A percentile compares a stretch with the other conserved stretches of the same genome.
Conservation (phyloP, 2,329 filamentous ascomycete species). For the Xylogone sp. region DNA sequence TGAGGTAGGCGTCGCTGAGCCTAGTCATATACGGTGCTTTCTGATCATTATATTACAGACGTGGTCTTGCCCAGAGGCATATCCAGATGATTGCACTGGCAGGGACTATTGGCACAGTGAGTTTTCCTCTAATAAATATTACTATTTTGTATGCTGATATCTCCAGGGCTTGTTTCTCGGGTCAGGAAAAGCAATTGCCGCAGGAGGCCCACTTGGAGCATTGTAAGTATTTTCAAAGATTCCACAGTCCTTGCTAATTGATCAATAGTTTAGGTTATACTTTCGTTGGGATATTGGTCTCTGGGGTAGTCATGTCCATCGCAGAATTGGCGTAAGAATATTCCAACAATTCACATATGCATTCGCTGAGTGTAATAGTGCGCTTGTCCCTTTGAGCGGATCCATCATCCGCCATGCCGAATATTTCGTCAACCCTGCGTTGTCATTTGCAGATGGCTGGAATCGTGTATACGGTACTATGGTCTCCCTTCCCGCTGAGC, state of each 20-base stretch:
- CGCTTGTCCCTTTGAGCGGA: slow-evolving; percentile 46
- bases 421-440: slow-evolving; percentile 45
- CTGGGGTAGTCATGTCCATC: slow-evolving; percentile 45
- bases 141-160: slow-evolving; percentile 13
- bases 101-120: slow-evolving; percentile 40
- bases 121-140: slow-evolving; percentile 2
- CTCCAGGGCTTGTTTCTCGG: slow-evolving; percentile 44
- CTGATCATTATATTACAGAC: slow-evolving; percentile 30
- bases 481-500: slow-evolving; percentile 57
- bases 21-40: background rate
- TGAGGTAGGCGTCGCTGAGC: slow-evolving; percentile 9
- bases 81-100: slow-evolving; percentile 40
- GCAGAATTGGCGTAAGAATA: slow-evolving; percentile 42
- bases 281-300: slow-evolving; percentile 45
- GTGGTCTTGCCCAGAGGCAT: slow-evolving; percentile 39
- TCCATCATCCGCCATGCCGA: slow-evolving; percentile 45
- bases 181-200: slow-evolving; percentile 47
- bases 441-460: slow-evolving; percentile 43
- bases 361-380: slow-evolving; percentile 8
- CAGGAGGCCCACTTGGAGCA: slow-evolving; percentile 47
- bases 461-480: slow-evolving; percentile 53
- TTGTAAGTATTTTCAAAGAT: slow-evolving; percentile 26
- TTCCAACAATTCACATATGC: background rate
- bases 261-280: slow-evolving; percentile 39
- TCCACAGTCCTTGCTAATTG: background rate